These are phyloP conservation scores for Salvia miltiorrhiza DNA, from an alignment of 257 asterid genomes.

Conservation along the genomic window DNA sequence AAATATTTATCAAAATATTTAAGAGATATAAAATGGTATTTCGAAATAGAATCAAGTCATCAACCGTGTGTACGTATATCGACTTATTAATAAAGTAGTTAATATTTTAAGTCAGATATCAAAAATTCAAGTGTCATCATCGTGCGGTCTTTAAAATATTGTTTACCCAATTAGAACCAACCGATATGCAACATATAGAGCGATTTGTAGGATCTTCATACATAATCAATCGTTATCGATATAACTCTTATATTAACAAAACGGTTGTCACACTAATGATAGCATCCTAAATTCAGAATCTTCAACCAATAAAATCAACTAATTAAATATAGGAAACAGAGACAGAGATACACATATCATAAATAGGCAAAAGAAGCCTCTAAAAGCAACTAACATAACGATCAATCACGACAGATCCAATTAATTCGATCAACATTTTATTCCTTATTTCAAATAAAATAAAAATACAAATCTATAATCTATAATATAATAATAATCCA, in stretches of 20 bases:
- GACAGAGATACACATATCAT: not conserved
- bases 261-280: not conserved
- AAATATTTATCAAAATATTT: too few relatives aligned
- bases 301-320: not conserved
- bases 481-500: not conserved
- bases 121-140: too few relatives aligned
- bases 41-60: too few relatives aligned
- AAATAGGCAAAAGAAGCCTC: not conserved
- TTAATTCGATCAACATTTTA: slow-evolving; percentile 5
- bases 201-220: not conserved
- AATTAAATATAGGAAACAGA: not conserved
- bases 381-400: not conserved
- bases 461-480: not conserved
- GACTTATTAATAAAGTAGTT: too few relatives aligned
- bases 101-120: too few relatives aligned
- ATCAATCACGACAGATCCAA: not conserved
- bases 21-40: too few relatives aligned
- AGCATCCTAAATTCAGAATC: not conserved
- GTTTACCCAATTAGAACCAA: too few relatives aligned
- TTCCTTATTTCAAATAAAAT: slow-evolving; percentile 13
- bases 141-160: too few relatives aligned
- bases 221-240: not conserved
- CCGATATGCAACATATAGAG: not conserved
- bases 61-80: too few relatives aligned
- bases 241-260: not conserved